A percentile compares a stretch with the other conserved stretches of the same genome.
Evolutionary conservation across 495 filamentous ascomycete species (phyloP).

Genomic region (Cairneyella variabilis): DNA sequence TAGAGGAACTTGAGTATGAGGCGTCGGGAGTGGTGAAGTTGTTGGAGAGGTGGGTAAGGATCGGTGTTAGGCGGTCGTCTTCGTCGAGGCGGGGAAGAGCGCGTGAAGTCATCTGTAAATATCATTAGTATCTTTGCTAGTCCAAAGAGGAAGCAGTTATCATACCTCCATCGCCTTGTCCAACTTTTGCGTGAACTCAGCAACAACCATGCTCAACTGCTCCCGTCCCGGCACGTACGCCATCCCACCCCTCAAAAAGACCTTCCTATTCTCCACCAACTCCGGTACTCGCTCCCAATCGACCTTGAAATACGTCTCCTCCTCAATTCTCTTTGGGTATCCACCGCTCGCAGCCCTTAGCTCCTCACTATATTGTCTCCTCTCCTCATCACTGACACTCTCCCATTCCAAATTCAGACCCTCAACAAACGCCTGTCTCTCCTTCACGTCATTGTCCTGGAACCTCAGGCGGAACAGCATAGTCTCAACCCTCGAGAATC

Average conservation of each 20-base stretch:
- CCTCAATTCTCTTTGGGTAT: conserved; percentile 43
- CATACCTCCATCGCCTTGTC: conserved; percentile 78
- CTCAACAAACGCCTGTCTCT: conserved; percentile 73
- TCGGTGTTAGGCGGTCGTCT: conserved; percentile 91
- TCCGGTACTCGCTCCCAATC: conserved; percentile 93
- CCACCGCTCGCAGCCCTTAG: conserved; percentile 47
- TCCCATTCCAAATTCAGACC: conserved; percentile 79
- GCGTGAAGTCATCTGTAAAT: conserved; percentile 68
- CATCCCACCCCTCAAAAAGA: conserved; percentile 74
- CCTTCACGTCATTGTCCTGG: conserved; percentile 61
- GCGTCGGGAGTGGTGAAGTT: conserved; percentile 91
- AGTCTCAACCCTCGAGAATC: conserved; percentile 83
- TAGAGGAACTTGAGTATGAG: conserved; percentile 57
- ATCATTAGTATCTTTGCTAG: conserved; percentile 21
- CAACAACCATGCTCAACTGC: conserved; percentile 81
- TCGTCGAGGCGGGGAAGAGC: conserved; percentile 92
- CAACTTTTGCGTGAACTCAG: conserved; percentile 73
- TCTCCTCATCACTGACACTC: conserved; percentile 72
- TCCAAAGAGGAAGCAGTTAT: conserved; percentile 1
- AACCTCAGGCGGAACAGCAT: conserved; percentile 84
- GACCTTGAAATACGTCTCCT: conserved; percentile 88
- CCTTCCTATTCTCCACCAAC: conserved; percentile 72
- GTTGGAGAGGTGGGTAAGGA: conserved; percentile 85
- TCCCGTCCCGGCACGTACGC: conserved; percentile 89
- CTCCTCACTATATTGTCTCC: conserved; percentile 33